Evolutionary conservation across 176 grass and related monocot species (phyloP).

Genomic region (Puya raimondii): DNA sequence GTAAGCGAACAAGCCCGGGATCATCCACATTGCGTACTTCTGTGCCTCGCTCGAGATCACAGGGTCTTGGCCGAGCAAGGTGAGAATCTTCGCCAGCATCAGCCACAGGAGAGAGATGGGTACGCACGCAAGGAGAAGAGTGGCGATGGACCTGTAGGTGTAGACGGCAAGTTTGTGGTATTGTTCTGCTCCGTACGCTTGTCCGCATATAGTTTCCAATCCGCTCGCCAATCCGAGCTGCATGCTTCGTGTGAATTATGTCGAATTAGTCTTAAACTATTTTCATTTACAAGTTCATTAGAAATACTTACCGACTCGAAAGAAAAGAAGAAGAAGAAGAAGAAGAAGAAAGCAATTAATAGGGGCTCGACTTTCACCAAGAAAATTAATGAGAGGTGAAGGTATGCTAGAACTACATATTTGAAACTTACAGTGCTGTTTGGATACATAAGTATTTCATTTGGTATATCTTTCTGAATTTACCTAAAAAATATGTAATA

Average conservation of each 20-base stretch:
- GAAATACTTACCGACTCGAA: not conserved
- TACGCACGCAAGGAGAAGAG: constrained; percentile 43
- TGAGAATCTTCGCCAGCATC: constrained; percentile 53
- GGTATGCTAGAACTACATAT: no score
- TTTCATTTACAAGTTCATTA: not conserved
- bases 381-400: no score
- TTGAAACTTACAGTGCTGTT: no score
- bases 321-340: no score
- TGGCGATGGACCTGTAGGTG: constrained; percentile 64
- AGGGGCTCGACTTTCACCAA: no score
- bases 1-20: constrained; percentile 66
- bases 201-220: constrained; percentile 74
- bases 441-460: no score
- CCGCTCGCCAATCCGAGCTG: constrained; percentile 83
- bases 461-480: no score
- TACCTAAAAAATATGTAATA: no score
- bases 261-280: not conserved
- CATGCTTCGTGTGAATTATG: not conserved
- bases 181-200: constrained; percentile 79
- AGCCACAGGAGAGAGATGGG: constrained; percentile 66
- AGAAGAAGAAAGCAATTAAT: no score
- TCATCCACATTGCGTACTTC: constrained; percentile 68
- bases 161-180: constrained; percentile 55
- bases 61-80: constrained; percentile 62
- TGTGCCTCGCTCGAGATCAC: constrained; percentile 47